These are phyloP conservation scores for Closterium sp. DNA, from an alignment of 139 green algal genomes.

Conservation along the genomic window DNA sequence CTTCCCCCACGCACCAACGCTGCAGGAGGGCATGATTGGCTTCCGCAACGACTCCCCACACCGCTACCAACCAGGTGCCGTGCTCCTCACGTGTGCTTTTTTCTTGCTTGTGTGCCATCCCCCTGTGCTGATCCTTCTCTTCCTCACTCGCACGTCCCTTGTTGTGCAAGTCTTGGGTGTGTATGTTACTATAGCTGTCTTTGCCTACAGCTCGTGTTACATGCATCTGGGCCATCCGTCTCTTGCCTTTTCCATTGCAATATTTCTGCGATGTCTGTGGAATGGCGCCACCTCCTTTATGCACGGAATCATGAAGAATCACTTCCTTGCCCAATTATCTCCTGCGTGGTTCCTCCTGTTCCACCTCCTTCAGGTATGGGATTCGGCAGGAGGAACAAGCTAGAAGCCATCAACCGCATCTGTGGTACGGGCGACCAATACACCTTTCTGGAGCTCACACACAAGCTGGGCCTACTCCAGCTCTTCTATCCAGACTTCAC, in stretches of 20 bases:
- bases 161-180: too few relatives aligned
- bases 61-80: not conserved
- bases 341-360: not conserved
- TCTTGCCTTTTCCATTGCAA: too few relatives aligned
- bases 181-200: too few relatives aligned
- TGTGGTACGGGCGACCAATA: not conserved
- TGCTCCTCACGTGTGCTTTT: not conserved
- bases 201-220: too few relatives aligned
- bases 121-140: too few relatives aligned
- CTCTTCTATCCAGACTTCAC: not conserved
- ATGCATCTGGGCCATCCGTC: too few relatives aligned
- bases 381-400: conserved; percentile 10
- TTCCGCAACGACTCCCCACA: not conserved
- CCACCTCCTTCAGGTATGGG: not conserved
- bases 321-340: not conserved
- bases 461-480: not conserved
- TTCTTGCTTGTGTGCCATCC: not conserved
- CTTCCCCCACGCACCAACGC: not conserved
- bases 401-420: conserved; percentile 12
- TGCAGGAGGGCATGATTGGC: not conserved
- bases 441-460: not conserved
- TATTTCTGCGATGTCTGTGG: too few relatives aligned
- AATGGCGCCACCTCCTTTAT: too few relatives aligned
- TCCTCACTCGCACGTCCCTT: not conserved
- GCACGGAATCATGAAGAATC: too few relatives aligned